Evolutionary conservation across 768 basidiomycete species (phyloP), one percentile per base, ranked within the genome.

Genomic region (Lactifluus subvellereus): DNA sequence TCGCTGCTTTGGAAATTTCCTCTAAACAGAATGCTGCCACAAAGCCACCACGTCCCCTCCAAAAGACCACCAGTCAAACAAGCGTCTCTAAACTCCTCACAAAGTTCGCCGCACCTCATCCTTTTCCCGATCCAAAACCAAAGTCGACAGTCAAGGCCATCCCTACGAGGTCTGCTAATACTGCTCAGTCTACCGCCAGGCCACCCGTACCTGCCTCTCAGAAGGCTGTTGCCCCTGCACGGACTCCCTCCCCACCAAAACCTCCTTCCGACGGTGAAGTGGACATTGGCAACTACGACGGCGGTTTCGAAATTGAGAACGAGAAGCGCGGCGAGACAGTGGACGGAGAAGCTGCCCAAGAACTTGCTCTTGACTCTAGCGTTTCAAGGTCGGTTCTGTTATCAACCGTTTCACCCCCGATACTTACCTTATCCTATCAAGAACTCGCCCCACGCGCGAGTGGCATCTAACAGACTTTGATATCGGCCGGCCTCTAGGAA

Each of bases 401-500:
- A 11, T 30, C 6, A 14, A 47, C 50, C 40, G 35, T 38, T 56
- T 35, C 56, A 22, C 35, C 49, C 48, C 27, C 35, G 11, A 27
- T 18, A 33, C 54, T 58, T n/a, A 60, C 56, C 43, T 66, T 66
- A 32, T 47, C 50, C 37, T 35, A 33, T 54, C 53, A 89, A 63
- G 89, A 60, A 79, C 77, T 65, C 81, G 77, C 42, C 91, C 90
- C 20, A 93, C 91, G 0, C 83, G 86, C 20, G 91, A 93, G 70
- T 94, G 94, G 88, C 85, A 83, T 35, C 78, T 98, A 4, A 83
- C 84, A 62, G 82, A 86, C 58, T 97, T 99, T 69, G 93, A 97
- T 66, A 96, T 98, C 70, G 96, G 97, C 18, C 85, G 94, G 11
- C 94, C 94, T 3, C 81, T 99, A 1, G 97, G 97, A n/a, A 98